phyloP scores from a whole-genome alignment of 768 basidiomycete genomes.

The Mycena maculata region DNA sequence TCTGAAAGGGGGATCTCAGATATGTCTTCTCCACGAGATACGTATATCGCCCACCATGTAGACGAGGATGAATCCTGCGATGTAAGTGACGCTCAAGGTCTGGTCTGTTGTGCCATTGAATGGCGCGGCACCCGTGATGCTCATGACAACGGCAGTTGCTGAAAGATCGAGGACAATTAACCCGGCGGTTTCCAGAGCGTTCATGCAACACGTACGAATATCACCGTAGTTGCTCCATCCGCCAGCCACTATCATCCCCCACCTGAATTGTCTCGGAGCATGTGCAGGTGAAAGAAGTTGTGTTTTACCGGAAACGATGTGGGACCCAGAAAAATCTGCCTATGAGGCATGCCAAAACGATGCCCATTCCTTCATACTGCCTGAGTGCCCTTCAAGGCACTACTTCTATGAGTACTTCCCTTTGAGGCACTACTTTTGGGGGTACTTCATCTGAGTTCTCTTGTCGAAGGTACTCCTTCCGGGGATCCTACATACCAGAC shows the following conservation, averaged over 20 bases:
- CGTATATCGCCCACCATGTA: slow-evolving; percentile 58
- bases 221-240: slow-evolving; percentile 79
- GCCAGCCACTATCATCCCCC: slow-evolving; percentile 75
- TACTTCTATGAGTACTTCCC: too few species aligned
- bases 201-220: slow-evolving; percentile 61
- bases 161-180: neutral
- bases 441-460: too few species aligned
- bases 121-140: slow-evolving; percentile 68
- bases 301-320: slow-evolving; percentile 70
- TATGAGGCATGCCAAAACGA: slow-evolving; percentile 63
- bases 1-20: slow-evolving; percentile 46
- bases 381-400: too few species aligned
- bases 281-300: too few species aligned
- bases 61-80: slow-evolving; percentile 70
- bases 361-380: slow-evolving; percentile 71
- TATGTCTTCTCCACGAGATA: neutral
- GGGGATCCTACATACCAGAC: too few species aligned
- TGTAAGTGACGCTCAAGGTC: slow-evolving; percentile 75
- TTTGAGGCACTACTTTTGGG: too few species aligned
- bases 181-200: neutral
- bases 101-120: slow-evolving; percentile 70
- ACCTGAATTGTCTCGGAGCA: slow-evolving; percentile 3
- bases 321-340: slow-evolving; percentile 81
- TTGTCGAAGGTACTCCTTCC: too few species aligned
- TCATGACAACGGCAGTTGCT: slow-evolving; percentile 77